These are phyloP conservation scores for Trichoderma koningiopsis DNA, from an alignment of 2,329 filamentous ascomycete species.

Conservation along the genomic window DNA sequence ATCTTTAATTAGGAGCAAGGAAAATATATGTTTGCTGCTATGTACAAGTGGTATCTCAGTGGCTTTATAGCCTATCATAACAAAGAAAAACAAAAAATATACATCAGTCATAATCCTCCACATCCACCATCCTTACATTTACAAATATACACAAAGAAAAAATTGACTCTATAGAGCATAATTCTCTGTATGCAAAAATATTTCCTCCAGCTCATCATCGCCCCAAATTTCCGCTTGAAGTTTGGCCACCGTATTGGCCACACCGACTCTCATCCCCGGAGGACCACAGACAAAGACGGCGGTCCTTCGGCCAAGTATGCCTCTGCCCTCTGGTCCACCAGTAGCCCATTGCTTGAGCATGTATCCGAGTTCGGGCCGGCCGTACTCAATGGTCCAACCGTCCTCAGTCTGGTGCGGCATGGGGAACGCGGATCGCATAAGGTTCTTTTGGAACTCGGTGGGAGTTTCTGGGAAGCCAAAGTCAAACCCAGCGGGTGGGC, in stretches of 20 bases:
- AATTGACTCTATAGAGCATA: conserved; percentile 69
- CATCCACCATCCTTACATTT: background rate
- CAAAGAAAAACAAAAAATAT: conserved; percentile 8
- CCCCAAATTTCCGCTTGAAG: conserved; percentile 84
- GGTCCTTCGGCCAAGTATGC: conserved; percentile 75
- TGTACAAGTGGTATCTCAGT: conserved; percentile 25
- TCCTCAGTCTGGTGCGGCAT: conserved; percentile 68
- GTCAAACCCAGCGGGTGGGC: conserved; percentile 66
- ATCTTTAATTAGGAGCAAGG: background rate
- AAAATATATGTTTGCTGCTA: conserved; percentile 17
- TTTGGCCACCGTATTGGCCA: conserved; percentile 80
- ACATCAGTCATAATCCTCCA: conserved; percentile 22
- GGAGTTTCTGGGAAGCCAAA: conserved; percentile 84
- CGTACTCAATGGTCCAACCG: conserved; percentile 91
- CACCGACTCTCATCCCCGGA: conserved; percentile 81
- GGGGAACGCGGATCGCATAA: conserved; percentile 89
- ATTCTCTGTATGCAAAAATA: conserved; percentile 94
- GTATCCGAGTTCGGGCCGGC: conserved; percentile 82
- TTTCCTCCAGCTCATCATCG: conserved; percentile 77
- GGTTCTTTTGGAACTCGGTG: conserved; percentile 82
- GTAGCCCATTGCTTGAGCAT: conserved; percentile 82
- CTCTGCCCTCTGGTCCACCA: conserved; percentile 65
- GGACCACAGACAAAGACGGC: conserved; percentile 95
- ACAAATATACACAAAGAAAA: conserved; percentile 1
- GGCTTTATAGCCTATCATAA: conserved; percentile 19